phyloP scores from a whole-genome alignment of 441 rosid genomes.

The Croton laevigatus region DNA sequence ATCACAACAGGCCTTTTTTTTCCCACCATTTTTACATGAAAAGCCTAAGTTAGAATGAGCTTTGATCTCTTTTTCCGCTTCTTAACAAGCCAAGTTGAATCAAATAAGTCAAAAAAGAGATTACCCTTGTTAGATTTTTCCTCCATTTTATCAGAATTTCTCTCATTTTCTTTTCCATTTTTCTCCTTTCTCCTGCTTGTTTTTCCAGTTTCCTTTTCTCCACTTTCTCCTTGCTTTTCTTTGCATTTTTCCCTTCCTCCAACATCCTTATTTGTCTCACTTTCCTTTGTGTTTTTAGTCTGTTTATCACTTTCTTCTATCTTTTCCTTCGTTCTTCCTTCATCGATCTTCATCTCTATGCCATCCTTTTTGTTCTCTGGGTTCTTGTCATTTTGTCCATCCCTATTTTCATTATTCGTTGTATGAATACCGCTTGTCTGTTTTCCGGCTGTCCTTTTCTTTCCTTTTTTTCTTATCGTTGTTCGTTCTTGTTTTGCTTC shows the following conservation, averaged over 20 bases:
- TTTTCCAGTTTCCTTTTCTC: background rate
- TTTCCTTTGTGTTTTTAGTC: too few relatives aligned
- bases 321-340: background rate
- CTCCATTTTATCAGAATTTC: slow-evolving; percentile 14
- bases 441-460: background rate
- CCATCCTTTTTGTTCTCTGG: background rate
- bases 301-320: background rate
- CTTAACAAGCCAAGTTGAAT: slow-evolving; percentile 48
- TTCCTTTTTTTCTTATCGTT: background rate
- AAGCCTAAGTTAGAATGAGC: slow-evolving; percentile 22
- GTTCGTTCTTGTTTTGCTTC: background rate
- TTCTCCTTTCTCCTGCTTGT: background rate
- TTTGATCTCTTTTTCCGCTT: slow-evolving; percentile 22
- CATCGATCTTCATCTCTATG: background rate
- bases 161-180: slow-evolving; percentile 12
- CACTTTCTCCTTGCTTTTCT: background rate
- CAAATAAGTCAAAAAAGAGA: slow-evolving; percentile 45
- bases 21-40: slow-evolving; percentile 23
- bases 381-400: slow-evolving; percentile 2
- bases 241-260: background rate
- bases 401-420: background rate
- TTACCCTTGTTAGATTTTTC: slow-evolving; percentile 24
- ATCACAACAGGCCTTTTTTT: background rate
- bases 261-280: too few relatives aligned
- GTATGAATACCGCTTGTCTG: background rate